phyloP scores from a whole-genome alignment of 129 eudicot genomes.

The Flaveria brownii region DNA sequence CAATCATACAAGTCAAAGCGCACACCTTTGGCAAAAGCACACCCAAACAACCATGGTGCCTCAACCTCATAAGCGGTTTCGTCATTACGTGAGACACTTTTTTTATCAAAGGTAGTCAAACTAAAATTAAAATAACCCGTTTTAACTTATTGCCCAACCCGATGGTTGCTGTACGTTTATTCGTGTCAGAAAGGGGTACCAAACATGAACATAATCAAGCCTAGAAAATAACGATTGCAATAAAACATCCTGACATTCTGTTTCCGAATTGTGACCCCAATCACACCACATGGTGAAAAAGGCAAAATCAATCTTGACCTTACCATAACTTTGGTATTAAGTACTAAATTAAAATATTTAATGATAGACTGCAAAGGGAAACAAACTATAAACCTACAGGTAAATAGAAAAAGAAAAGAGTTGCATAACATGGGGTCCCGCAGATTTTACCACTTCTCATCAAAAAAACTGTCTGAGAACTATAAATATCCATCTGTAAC shows the following conservation, averaged over 20 bases:
- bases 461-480: slow-evolving; percentile 22
- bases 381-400: slow-evolving; percentile 15
- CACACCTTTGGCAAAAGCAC: too few relatives aligned
- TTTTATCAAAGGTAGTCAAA: too few relatives aligned
- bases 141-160: too few relatives aligned
- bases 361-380: slow-evolving; percentile 5
- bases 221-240: background rate
- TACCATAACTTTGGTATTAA: slow-evolving; percentile 18
- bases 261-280: slow-evolving; percentile 18
- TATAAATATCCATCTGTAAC: slow-evolving; percentile 14
- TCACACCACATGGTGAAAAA: background rate
- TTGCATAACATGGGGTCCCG: slow-evolving; percentile 18
- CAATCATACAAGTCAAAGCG: too few relatives aligned
- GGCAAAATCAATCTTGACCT: slow-evolving; percentile 5
- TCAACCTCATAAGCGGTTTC: too few relatives aligned
- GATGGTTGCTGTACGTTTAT: background rate
- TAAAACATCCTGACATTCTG: background rate
- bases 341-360: slow-evolving; percentile 22
- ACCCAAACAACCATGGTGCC: too few relatives aligned
- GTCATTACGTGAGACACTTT: too few relatives aligned
- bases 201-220: background rate
- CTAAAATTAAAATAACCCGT: too few relatives aligned
- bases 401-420: background rate
- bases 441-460: slow-evolving; percentile 20
- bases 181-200: slow-evolving; percentile 1